Percentiles rank a stretch among this genome's conserved stretches.
phyloP scores from a whole-genome alignment of 768 basidiomycete species.

The Tremella yokohamensis region DNA sequence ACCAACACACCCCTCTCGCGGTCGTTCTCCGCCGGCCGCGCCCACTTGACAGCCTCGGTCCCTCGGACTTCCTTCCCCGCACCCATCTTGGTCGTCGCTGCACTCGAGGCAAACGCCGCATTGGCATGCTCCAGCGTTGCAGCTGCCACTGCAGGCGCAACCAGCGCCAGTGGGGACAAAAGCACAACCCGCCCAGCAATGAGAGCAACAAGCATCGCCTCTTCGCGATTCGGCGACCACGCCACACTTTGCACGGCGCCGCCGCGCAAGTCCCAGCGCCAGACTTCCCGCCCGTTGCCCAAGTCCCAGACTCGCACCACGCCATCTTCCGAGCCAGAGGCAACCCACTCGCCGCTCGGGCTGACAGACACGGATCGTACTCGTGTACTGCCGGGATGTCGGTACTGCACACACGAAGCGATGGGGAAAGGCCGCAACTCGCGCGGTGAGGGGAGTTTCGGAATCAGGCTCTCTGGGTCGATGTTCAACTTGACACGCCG shows the following conservation, averaged over 20 bases:
- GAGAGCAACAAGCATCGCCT: slow-evolving; percentile 56
- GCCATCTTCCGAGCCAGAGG: slow-evolving; percentile 87
- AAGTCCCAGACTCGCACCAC: slow-evolving; percentile 86
- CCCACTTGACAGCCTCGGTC: slow-evolving; percentile 52
- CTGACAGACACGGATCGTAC: slow-evolving; percentile 74
- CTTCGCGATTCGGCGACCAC: slow-evolving; percentile 88
- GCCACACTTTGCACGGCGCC: slow-evolving; percentile 75
- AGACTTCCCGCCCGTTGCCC: slow-evolving; percentile 79
- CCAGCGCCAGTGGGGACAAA: slow-evolving; percentile 46
- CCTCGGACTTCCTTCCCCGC: slow-evolving; percentile 38
- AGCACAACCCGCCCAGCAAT: slow-evolving; percentile 54
- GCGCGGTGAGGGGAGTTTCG: slow-evolving; percentile 86
- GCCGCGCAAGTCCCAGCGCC: slow-evolving; percentile 74
- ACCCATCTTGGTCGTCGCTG: slow-evolving; percentile 46
- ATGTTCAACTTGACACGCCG: slow-evolving; percentile 73
- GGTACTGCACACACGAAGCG: slow-evolving; percentile 68
- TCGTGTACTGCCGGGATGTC: slow-evolving; percentile 62
- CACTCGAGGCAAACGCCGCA: slow-evolving; percentile 58
- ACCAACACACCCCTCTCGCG: slow-evolving; percentile 53
- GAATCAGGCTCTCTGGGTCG: slow-evolving; percentile 84
- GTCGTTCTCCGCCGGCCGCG: slow-evolving; percentile 49
- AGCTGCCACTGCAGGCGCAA: slow-evolving; percentile 69
- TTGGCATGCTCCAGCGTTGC: slow-evolving; percentile 61
- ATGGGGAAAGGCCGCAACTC: slow-evolving; percentile 92
- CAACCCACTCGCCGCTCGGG: slow-evolving; percentile 84